Evolutionary conservation across 176 grass and related monocot genomes (phyloP), one percentile per base, ranked within the genome.

Genomic region (Hyparrhenia diplandra): DNA sequence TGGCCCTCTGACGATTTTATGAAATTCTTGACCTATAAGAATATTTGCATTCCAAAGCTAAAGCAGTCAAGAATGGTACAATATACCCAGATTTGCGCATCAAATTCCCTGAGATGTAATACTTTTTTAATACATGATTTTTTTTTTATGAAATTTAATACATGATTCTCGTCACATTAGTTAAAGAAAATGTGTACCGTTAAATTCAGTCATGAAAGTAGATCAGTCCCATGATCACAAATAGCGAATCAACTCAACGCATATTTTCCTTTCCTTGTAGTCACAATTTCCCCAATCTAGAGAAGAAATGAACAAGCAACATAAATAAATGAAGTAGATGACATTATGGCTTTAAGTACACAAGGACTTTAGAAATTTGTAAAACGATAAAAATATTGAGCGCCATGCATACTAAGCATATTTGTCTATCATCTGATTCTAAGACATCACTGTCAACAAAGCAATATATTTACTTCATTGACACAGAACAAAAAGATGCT

Each of bases 181-280:
- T 32, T 49, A 24, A 9, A 23, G 57, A 25, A 51, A 66, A 71
- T 67, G 47, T 63, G 71, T 87, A 81, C 84, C 83, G 5, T 67
- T 80, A 40, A 87, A 61, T 51, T 55, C 16, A 78, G 17, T 69
- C 9, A 8, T 25, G 55, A 10, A 58, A 71, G 41, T 57, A 65
- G 71, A 63, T 21, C 16, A 80, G 24, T 24, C 71, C 30, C 18
- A 42, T 47, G 21, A 47, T 83, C 93, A 99, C 74, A 95, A 64
- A 87, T 99, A 99, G 12, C 16, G 70, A 80, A 99, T 90, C 76
- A 99, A 84, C 88, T 99, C 90, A 71, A 95, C 76, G 87, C 86
- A 69, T 91, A 95, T 89, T 93, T 95, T 77, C 92, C 92, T 91
- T 95, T 99, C 77, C 85, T 89, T 12, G 92, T 95, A 39, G 84